A percentile compares a stretch with the other conserved stretches of the same genome.
phyloP scores from a whole-genome alignment of 768 basidiomycete genomes.

The Podaxis sp. region DNA sequence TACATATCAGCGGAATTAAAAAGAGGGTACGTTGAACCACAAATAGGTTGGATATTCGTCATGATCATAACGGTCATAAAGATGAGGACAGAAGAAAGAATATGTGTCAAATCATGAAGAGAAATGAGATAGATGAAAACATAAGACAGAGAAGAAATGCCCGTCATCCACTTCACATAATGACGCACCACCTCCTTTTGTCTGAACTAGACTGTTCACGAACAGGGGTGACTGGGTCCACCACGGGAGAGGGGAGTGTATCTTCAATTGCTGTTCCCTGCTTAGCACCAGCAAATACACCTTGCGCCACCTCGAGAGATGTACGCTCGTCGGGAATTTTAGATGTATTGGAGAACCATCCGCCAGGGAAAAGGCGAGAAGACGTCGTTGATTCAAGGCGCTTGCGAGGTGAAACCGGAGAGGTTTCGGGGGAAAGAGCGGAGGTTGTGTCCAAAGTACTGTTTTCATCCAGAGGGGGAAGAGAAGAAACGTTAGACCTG shows the following conservation, averaged over 20 bases:
- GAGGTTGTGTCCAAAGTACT: constrained; percentile 14
- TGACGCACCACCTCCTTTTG: constrained; percentile 19
- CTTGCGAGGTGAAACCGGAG: constrained; percentile 28
- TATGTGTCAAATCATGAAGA: neutral
- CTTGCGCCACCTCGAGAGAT: constrained; percentile 50
- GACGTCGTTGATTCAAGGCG: constrained; percentile 55
- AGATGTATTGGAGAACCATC: constrained; percentile 43
- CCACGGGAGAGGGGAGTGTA: constrained; percentile 11
- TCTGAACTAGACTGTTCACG: constrained; percentile 16
- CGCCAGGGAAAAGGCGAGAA: constrained; percentile 58
- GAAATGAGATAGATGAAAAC: neutral
- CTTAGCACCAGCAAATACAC: constrained; percentile 43
- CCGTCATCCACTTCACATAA: constrained; percentile 16
- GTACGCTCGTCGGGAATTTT: constrained; percentile 42
- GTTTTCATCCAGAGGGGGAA: constrained; percentile 8
- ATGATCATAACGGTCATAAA: constrained; percentile 9
- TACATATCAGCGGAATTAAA: constrained; percentile 5
- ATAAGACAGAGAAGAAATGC: neutral
- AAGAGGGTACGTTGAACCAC: neutral
- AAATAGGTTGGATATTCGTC: constrained; percentile 1
- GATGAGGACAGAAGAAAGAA: constrained; percentile 1
- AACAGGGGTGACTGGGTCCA: constrained; percentile 12
- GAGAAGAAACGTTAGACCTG: neutral
- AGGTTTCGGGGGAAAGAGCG: constrained; percentile 12
- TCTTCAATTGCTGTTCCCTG: constrained; percentile 16